These are phyloP conservation scores for Penicillium maclennaniae DNA, from an alignment of 495 filamentous ascomycete species.

Conservation along the genomic window DNA sequence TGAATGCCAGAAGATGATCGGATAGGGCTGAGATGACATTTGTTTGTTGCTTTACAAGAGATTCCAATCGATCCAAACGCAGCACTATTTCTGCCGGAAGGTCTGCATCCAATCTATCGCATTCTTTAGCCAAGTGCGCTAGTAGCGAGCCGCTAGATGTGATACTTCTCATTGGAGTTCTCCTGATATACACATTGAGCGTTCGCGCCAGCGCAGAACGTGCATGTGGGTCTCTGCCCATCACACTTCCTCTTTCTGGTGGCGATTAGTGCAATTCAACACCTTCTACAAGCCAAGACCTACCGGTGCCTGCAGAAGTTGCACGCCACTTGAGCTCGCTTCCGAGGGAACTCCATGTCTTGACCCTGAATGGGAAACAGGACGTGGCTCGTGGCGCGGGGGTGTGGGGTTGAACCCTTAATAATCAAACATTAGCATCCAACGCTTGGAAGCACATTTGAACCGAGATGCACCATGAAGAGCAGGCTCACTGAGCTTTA, in stretches of 20 bases:
- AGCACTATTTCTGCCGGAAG: conserved; percentile 3
- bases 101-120: background rate
- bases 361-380: background rate
- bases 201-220: conserved; percentile 15
- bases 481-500: background rate
- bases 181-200: conserved; percentile 21
- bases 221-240: conserved; percentile 18
- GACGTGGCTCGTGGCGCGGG: background rate
- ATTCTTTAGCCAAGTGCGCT: background rate
- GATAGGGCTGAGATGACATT: conserved; percentile 4
- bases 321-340: conserved; percentile 20
- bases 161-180: conserved; percentile 13
- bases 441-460: no score
- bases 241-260: conserved; percentile 21
- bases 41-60: conserved; percentile 9
- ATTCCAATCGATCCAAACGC: conserved; percentile 7
- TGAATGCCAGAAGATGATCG: conserved; percentile 3
- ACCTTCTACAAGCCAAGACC: background rate
- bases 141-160: background rate
- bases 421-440: background rate
- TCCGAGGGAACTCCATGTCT: conserved; percentile 16
- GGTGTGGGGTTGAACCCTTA: background rate
- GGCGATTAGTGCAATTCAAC: background rate
- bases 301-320: conserved; percentile 21
- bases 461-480: background rate